A percentile compares a stretch with the other conserved stretches of the same genome.
Evolutionary conservation across 345 rosid genomes (phyloP).

Genomic region (Citrus inodora): DNA sequence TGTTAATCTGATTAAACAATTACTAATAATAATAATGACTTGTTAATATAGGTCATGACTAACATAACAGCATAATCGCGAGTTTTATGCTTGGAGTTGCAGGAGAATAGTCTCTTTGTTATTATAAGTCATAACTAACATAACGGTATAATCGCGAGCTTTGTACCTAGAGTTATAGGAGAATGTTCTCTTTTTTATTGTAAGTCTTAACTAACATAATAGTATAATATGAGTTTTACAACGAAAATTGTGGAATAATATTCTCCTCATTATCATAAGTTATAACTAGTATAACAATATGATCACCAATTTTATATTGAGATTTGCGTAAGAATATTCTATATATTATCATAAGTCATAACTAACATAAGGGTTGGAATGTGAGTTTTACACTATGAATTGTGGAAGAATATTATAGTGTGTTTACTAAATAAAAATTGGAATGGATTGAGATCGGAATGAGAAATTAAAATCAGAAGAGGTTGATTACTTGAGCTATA

Average conservation of each 20-base stretch:
- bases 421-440: too few relatives aligned
- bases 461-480: too few relatives aligned
- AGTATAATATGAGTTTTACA: neutral
- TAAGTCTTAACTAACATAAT: neutral
- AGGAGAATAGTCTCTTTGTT: neutral
- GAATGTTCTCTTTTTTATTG: neutral
- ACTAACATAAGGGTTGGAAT: too few relatives aligned
- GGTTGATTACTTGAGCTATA: rapidly evolving
- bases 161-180: neutral
- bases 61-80: neutral
- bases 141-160: neutral
- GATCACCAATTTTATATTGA: too few relatives aligned
- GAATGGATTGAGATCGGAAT: too few relatives aligned
- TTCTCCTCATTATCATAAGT: neutral
- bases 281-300: neutral
- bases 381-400: too few relatives aligned
- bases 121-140: neutral
- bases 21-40: too few relatives aligned
- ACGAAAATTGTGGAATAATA: neutral
- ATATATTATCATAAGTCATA: too few relatives aligned
- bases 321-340: too few relatives aligned
- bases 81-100: neutral
- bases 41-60: neutral
- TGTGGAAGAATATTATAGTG: too few relatives aligned
- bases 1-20: too few relatives aligned